Base-by-base conservation (phyloP, 2,329 filamentous ascomycete species). In the Ceratocystis lukuohia region DNA sequence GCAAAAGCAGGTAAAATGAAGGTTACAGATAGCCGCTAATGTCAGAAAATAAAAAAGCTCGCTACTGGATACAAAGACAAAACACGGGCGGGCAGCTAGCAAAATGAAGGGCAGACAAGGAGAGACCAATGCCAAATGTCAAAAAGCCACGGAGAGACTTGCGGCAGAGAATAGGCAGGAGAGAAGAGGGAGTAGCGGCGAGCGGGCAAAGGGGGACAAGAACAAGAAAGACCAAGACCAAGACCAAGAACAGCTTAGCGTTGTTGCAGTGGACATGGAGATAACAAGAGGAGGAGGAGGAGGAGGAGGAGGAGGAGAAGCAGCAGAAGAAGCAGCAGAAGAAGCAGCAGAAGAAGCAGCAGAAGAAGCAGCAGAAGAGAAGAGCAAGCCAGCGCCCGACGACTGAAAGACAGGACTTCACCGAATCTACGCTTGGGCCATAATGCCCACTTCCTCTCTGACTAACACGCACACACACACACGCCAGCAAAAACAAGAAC, bases 1-100 rank as follows among this genome's bases (percentile, higher is more conserved):
- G 12, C 22, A 30, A 25, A 17, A 6, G 28, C 15, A 12, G 12
- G 4, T 30, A 57, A 57, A 57, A 28, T 57, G 53, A 57, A 28
- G 53, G 53, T 57, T 57, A 57, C 53, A 57, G 53, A 57, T 28
- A 28, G 53, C 53, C 53, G 53, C 53, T 57, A 57, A 57, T 12
- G 53, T 30, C 15, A 30, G 53, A 22, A 57, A 57, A 17, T 41
- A 15, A 41, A 41, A 41, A 12, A 41, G 10, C 22, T 30, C 15
- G 15, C 22, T 57, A 30, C 53, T 57, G 28, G 25, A 57, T 17
- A 57, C 53, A 33, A 57, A 57, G 53, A 30, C 53, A 57, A 57
- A 57, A 57, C 53, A 57, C 53, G 17, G 53, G 28, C 53, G 17
- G 53, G 53, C 53, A n/a, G 15, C 53, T 28, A 17, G 8, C 10